Evolutionary conservation across 2,329 filamentous ascomycete genomes (phyloP).

Genomic region (Colletotrichum lindemuthianum): DNA sequence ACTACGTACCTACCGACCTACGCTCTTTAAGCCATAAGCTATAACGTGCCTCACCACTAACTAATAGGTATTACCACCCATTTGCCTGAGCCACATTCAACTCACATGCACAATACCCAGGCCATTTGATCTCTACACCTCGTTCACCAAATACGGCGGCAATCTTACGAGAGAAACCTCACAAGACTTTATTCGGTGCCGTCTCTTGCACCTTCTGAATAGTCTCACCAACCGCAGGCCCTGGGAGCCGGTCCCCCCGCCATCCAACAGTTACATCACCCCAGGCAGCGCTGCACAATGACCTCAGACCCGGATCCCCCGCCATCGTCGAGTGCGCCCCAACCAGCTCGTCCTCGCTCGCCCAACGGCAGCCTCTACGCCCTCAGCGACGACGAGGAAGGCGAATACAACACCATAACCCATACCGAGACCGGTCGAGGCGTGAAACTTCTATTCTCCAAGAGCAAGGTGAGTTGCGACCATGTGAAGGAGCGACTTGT

Average conservation of each 20-base stretch:
- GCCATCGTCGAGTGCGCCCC: slow-evolving; percentile 31
- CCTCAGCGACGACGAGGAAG: slow-evolving; percentile 95
- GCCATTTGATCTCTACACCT: slow-evolving; percentile 3
- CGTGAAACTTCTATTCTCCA: slow-evolving; percentile 93
- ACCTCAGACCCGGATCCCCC: slow-evolving; percentile 37
- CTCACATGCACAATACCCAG: slow-evolving; percentile 24
- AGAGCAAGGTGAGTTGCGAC: slow-evolving; percentile 80
- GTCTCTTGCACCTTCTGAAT: slow-evolving; percentile 9
- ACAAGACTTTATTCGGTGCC: slow-evolving; percentile 2
- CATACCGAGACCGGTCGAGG: slow-evolving; percentile 80
- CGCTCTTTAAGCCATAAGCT: no score
- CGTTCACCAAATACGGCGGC: neutral
- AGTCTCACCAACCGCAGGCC: slow-evolving; percentile 9
- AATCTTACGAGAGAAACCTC: slow-evolving; percentile 9
- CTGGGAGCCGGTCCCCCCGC: slow-evolving; percentile 16
- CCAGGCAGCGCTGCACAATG: slow-evolving; percentile 24
- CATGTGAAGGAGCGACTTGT: neutral
- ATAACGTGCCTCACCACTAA: no score
- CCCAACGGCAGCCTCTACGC: slow-evolving; percentile 93
- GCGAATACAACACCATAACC: slow-evolving; percentile 92
- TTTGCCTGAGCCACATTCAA: slow-evolving; percentile 31
- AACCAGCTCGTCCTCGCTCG: slow-evolving; percentile 63
- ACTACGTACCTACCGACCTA: neutral
- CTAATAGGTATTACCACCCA: slow-evolving; percentile 27
- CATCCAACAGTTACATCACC: slow-evolving; percentile 15